A percentile compares a stretch with the other conserved stretches of the same genome.
phyloP scores from a whole-genome alignment of 495 filamentous ascomycete species.

The Xylaria nigripes region DNA sequence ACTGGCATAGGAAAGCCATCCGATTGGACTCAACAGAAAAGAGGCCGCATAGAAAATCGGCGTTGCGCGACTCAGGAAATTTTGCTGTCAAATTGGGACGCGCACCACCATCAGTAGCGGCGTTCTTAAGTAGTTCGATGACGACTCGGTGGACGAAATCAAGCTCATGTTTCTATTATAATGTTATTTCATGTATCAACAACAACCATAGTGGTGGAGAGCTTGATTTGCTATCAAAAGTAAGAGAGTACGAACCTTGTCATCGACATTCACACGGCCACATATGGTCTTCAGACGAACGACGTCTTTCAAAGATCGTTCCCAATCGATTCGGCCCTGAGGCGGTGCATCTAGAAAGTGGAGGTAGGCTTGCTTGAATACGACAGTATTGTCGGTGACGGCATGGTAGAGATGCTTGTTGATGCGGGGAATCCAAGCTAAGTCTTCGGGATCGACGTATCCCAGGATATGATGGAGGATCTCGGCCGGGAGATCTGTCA shows the following conservation, averaged over 20 bases:
- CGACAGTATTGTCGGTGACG: constrained; percentile 40
- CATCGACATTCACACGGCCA: constrained; percentile 18
- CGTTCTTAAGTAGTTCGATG: constrained; percentile 29
- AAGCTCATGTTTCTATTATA: constrained; percentile 23
- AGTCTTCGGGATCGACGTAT: constrained; percentile 45
- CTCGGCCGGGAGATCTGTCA: constrained; percentile 47
- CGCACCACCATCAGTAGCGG: constrained; percentile 19
- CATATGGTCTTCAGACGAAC: constrained; percentile 40
- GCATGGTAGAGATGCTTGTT: constrained; percentile 42
- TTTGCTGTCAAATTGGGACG: constrained; percentile 15
- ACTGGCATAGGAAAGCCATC: constrained; percentile 41
- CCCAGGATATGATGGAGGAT: constrained; percentile 48
- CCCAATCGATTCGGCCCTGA: constrained; percentile 38
- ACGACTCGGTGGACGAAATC: constrained; percentile 33
- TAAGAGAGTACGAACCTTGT: constrained; percentile 19
- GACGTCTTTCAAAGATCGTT: constrained; percentile 38
- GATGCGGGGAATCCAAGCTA: constrained; percentile 37
- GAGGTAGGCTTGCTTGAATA: constrained; percentile 49
- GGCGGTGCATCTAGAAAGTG: constrained; percentile 32
- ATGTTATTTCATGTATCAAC: neutral
- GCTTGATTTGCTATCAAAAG: neutral
- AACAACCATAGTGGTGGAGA: neutral
- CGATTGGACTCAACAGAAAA: constrained; percentile 31
- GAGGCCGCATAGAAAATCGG: constrained; percentile 37
- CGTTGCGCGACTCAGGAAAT: constrained; percentile 36